Evolutionary conservation across 2,329 filamentous ascomycete genomes (phyloP), one percentile per base, ranked within the genome.

Genomic region (Aurifilum marmelostoma): DNA sequence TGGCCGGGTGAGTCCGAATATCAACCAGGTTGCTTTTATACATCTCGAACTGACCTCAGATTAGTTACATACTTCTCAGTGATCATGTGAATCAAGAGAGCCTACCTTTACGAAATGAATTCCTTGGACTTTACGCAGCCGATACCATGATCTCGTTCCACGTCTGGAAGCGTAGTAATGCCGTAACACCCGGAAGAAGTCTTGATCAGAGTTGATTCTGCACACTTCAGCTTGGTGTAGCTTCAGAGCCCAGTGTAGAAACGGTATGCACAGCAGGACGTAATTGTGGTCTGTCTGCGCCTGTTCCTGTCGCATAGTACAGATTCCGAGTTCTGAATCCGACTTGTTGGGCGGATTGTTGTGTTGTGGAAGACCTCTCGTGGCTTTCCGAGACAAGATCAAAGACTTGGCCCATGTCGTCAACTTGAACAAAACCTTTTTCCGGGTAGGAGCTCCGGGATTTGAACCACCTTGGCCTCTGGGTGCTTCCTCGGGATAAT

Each of bases 201-300:
- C 69, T 21, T 69, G 69, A 34, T 75, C 74, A 7, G 73, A 75
- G 12, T 66, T 65, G 4, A 73, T 71, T 0, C 63, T 69, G 58
- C 74, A 75, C 1, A 75, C 68, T 14, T 75, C 71, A 8, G 71
- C 47, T 37, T 74, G 73, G 39, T 68, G 61, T 2, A 73, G n/a
- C 41, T 68, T 74, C 7, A 63, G 67, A 1, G 67, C 69, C 59
- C 62, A 65, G 16, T 67, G 66, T 1, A 67, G 50, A 47, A 73
- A 74, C 9, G 73, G 73, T n/a, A 74, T 27, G 47, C 72, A 74
- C 1, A 70, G 56, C 0, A 73, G 63, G 4, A 73, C 29, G 24
- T 69, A 74, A n/a, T 72, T 72, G 24, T 74, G 69, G 2, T 67
- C 14, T 4, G 21, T 32, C 11, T 50, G 47, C 2, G 32, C 24